Base-by-base conservation (phyloP, 495 filamentous ascomycete species). In the Bombardia bombarda region DNA sequence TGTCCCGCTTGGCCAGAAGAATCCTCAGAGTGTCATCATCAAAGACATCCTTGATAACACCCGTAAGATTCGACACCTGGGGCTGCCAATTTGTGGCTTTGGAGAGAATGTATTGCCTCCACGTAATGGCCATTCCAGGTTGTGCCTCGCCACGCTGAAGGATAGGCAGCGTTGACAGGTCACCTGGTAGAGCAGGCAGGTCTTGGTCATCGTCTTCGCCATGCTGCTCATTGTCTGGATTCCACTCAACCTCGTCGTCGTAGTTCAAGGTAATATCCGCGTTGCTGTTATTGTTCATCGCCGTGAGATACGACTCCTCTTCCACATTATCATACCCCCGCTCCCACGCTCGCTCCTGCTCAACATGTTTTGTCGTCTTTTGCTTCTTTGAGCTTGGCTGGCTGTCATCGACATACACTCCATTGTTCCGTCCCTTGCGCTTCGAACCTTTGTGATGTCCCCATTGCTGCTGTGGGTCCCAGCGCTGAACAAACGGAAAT, bases 401-500 rank as follows among this genome's bases (percentile, higher is more conserved):
- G 35, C 24, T 25, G n/a, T 52, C 46, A 3, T 67, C 55, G 6
- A 72, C 47, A 4, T 66, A 58, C 12, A 43, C 62, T 1, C 57
- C 49, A 8, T 74, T 57, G 35, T 69, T 61, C 6, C 64, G 62
- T 25, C 62, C 60, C 42, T 67, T 58, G 35, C 59, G 52, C 35
- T 69, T 71, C 23, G 55, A 55, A 6, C 66, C 57, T 6, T 59
- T 52, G n/a, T 50, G 59, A n/a, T n/a, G n/a, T n/a, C n/a, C n/a
- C 22, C 46, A 44, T 51, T 79, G 67, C 44, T 90, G 84, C 40
- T 86, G 81, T 3, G 74, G 68, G 62, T 95, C 86, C 89, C 88
- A 95, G 40, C 84, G 79, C 59, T 94, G 87, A 10, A 81, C 66
- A 50, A 97, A 98, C 0, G 92, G 92, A 56, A 94, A 97, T 3